These are phyloP conservation scores for Termitomyces sp. DNA, from an alignment of 768 basidiomycete genomes.

Conservation along the genomic window DNA sequence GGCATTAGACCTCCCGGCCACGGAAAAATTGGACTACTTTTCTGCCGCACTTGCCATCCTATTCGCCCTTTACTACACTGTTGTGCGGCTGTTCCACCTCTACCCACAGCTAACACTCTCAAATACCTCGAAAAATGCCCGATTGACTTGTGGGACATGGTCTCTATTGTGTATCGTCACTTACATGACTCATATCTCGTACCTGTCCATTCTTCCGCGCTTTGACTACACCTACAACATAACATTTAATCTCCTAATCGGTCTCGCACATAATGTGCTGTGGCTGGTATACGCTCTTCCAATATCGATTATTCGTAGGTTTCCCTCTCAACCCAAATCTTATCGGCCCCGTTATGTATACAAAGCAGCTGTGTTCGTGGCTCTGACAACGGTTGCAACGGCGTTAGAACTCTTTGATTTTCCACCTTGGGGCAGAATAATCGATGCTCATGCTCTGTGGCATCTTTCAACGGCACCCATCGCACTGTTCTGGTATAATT, in stretches of 20 bases:
- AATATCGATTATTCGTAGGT: constrained; percentile 44
- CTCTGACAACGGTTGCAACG: constrained; percentile 68
- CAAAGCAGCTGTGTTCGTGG: constrained; percentile 56
- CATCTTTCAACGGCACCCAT: constrained; percentile 82
- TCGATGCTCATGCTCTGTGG: constrained; percentile 95
- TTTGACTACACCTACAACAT: constrained; percentile 97
- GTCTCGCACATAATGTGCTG: constrained; percentile 70
- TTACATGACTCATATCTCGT: constrained; percentile 70
- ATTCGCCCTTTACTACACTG: constrained; percentile 72
- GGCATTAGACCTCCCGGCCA: constrained; percentile 63
- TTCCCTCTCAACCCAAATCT: constrained; percentile 43
- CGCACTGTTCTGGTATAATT: constrained; percentile 79
- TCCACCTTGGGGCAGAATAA: constrained; percentile 61
- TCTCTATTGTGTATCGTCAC: constrained; percentile 44
- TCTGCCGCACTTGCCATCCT: constrained; percentile 84
- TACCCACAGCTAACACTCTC: constrained; percentile 39
- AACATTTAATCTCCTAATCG: constrained; percentile 71
- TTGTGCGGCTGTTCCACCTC: constrained; percentile 71
- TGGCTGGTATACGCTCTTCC: constrained; percentile 76
- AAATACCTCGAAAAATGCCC: constrained; percentile 13
- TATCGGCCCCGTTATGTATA: constrained; percentile 54
- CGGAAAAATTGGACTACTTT: constrained; percentile 94
- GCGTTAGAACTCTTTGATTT: constrained; percentile 89
- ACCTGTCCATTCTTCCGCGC: constrained; percentile 66
- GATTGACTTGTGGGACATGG: constrained; percentile 30